phyloP scores from a whole-genome alignment of 2,329 filamentous ascomycete species.

The Teratosphaeria viscida region DNA sequence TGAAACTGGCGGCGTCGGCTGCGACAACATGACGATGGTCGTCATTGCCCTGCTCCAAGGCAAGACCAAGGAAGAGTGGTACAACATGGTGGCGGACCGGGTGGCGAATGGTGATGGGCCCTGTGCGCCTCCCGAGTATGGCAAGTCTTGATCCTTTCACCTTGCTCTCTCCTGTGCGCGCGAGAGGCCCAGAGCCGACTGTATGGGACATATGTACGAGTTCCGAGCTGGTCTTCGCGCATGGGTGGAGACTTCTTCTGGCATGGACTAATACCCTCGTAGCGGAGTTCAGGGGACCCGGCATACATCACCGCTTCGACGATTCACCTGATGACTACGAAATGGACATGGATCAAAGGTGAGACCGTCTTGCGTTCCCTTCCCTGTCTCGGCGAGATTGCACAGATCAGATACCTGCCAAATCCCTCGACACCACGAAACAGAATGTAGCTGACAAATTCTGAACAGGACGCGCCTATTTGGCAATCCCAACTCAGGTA shows the following conservation, averaged over 20 bases:
- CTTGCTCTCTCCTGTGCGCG: slow-evolving; percentile 3
- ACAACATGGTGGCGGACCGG: slow-evolving; percentile 84
- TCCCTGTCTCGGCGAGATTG: neutral
- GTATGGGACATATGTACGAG: slow-evolving; percentile 29
- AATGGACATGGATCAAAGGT: slow-evolving; percentile 54
- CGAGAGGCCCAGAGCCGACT: slow-evolving; percentile 33
- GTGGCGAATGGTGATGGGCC: slow-evolving; percentile 95
- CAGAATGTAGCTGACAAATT: neutral
- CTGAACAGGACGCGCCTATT: slow-evolving; percentile 47
- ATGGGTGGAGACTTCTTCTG: neutral
- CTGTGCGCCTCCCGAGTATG: slow-evolving; percentile 97
- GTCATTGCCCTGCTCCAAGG: slow-evolving; percentile 82
- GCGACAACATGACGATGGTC: slow-evolving; percentile 99
- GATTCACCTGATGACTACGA: slow-evolving; percentile 53
- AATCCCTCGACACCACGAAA: neutral
- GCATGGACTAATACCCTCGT: slow-evolving; percentile 16
- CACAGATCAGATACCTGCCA: neutral
- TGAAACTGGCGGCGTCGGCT: slow-evolving; percentile 93
- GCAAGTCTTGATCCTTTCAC: slow-evolving; percentile 54
- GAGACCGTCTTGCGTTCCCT: neutral
- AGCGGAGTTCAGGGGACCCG: slow-evolving; percentile 43
- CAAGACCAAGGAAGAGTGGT: slow-evolving; percentile 95
- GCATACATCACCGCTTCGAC: slow-evolving; percentile 38
- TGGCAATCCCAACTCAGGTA: slow-evolving; percentile 47
- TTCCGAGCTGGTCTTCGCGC: neutral